Percentiles rank a stretch among this genome's conserved stretches.
phyloP scores from a whole-genome alignment of 1,284 basidiomycete genomes.

The Earliella scabrosa region DNA sequence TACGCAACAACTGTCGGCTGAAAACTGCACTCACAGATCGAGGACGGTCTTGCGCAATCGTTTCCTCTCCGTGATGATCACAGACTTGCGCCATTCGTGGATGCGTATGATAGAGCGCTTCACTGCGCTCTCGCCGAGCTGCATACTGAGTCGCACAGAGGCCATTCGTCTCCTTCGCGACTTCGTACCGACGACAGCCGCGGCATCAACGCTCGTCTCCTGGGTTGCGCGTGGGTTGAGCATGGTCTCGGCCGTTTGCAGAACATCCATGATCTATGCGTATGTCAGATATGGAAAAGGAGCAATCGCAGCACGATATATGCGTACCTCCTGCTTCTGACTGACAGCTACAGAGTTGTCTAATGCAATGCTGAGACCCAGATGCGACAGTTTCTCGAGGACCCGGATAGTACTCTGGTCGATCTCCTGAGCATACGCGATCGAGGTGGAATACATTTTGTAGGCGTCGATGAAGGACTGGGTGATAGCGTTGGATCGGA shows the following conservation, averaged over 20 bases:
- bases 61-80: constrained; percentile 69
- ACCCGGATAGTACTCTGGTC: constrained; percentile 54
- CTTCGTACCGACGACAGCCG: constrained; percentile 51
- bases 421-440: constrained; percentile 42
- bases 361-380: constrained; percentile 66
- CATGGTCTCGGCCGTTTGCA: constrained; percentile 56
- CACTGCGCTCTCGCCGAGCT: constrained; percentile 63
- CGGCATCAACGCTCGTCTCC: constrained; percentile 55
- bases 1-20: neutral
- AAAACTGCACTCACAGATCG: constrained; percentile 59
- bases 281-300: neutral
- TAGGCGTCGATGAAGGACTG: constrained; percentile 68
- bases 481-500: constrained; percentile 70
- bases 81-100: constrained; percentile 71
- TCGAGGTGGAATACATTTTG: constrained; percentile 53
- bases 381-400: constrained; percentile 68
- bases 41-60: constrained; percentile 68
- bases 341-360: constrained; percentile 58
- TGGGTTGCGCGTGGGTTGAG: constrained; percentile 50
- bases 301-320: too few relatives aligned
- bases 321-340: constrained; percentile 70
- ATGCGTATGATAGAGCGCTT: constrained; percentile 65
- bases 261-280: constrained; percentile 57
- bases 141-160: constrained; percentile 60
- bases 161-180: constrained; percentile 55